These are phyloP conservation scores for Penicillium dipodomyicola DNA, from an alignment of 495 filamentous ascomycete species.

Conservation along the genomic window DNA sequence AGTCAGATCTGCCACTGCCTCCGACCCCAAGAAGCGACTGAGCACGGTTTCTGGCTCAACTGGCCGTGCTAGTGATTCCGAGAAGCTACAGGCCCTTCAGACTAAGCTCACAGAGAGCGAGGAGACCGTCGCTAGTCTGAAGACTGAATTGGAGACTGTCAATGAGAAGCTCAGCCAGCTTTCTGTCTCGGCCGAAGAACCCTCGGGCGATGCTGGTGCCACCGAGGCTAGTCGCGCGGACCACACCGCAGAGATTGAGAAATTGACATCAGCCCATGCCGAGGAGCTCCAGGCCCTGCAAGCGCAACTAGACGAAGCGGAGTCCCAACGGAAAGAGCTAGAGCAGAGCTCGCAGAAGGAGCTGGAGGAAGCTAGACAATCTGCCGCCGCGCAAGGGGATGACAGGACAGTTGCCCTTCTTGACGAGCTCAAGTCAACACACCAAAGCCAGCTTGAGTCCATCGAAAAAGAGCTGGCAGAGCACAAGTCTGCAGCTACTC, in stretches of 20 bases:
- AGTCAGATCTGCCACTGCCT: conserved; percentile 16
- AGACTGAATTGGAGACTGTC: conserved; percentile 39
- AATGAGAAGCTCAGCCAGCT: conserved; percentile 42
- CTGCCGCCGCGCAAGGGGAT: conserved; percentile 37
- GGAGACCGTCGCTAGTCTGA: conserved; percentile 38
- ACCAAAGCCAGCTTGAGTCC: conserved; percentile 38
- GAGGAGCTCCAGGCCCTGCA: conserved; percentile 40
- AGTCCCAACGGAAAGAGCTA: conserved; percentile 39
- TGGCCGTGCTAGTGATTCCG: conserved; percentile 32
- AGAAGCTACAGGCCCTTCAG: conserved; percentile 43
- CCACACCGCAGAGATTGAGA: conserved; percentile 41
- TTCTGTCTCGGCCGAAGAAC: conserved; percentile 29
- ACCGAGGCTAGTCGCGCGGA: conserved; percentile 35
- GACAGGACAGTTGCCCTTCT: conserved; percentile 35
- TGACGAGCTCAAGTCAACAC: conserved; percentile 40
- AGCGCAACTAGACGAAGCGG: conserved; percentile 39
- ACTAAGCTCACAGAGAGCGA: conserved; percentile 46
- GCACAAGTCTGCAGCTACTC: conserved; percentile 36
- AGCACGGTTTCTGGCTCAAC: conserved; percentile 31
- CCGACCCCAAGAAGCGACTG: conserved; percentile 36
- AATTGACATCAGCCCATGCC: conserved; percentile 35
- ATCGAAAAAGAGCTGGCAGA: conserved; percentile 39
- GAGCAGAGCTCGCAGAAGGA: conserved; percentile 43
- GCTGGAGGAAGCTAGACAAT: conserved; percentile 41
- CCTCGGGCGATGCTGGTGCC: conserved; percentile 25